Percentiles rank a stretch among this genome's conserved stretches.
Evolutionary conservation across 257 asterid genomes (phyloP).

Genomic region (Schizonepeta tenuifolia): DNA sequence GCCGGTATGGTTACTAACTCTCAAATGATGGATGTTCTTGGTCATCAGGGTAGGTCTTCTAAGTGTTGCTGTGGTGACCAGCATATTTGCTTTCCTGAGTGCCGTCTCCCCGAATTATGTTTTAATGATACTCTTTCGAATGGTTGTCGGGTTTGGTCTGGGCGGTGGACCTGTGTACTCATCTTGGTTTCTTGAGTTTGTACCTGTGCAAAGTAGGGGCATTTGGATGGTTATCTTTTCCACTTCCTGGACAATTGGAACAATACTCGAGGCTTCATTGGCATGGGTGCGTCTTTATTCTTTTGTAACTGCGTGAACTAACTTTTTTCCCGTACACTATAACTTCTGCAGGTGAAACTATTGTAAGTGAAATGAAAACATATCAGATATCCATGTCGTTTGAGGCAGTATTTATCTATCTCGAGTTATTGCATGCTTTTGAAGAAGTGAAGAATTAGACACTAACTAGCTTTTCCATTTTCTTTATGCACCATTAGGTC

Average conservation of each 20-base stretch:
- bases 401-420: conserved; percentile 1
- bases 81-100: conserved; percentile 59
- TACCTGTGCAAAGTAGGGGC: conserved; percentile 73
- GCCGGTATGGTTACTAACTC: background rate
- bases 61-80: conserved; percentile 63
- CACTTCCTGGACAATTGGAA: conserved; percentile 75
- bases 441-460: background rate
- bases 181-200: conserved; percentile 86
- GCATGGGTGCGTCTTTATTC: conserved; percentile 65
- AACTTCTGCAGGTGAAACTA: background rate
- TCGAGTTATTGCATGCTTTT: background rate
- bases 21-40: conserved; percentile 24
- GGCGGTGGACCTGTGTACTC: conserved; percentile 87
- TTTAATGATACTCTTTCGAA: conserved; percentile 55
- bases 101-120: conserved; percentile 66
- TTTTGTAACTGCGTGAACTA: background rate
- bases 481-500: background rate
- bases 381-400: background rate
- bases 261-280: conserved; percentile 73
- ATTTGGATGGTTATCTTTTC: conserved; percentile 76
- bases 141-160: conserved; percentile 73
- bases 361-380: background rate
- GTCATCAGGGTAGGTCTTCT: conserved; percentile 70
- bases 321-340: background rate
- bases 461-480: background rate